Base-by-base conservation (phyloP, 495 filamentous ascomycete genomes). In the Podospora australis region DNA sequence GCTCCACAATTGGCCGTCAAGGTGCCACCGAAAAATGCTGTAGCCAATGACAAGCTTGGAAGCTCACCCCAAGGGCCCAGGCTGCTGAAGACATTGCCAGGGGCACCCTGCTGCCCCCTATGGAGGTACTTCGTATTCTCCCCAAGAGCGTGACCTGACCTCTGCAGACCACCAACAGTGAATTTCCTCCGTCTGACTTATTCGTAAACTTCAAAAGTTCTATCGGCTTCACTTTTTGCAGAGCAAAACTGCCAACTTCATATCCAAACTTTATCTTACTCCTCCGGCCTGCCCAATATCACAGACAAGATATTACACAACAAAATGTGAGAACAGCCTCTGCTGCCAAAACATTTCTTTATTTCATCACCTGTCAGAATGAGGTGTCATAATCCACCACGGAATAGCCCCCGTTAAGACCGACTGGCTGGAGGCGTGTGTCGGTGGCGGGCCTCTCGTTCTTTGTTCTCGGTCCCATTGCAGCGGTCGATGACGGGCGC, bases 41-140 rank as follows among this genome's bases (percentile, higher is more conserved):
- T 14, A 47, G 25, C 57, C 57, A 59, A 59, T 60, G 28, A 23
- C 13, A 23, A 35, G 43, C 30, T 36, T 13, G 8, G 41, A 23
- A 32, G 26, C 10, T 16, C 14, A 2, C 21, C 25, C 28, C n/a
- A n/a, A n/a, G n/a, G n/a, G n/a, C 46, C 21, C 25, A 34, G 45
- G 39, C 45, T 54, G 45, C 51, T 34, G 45, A 54, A 46, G 26
- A 29, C 35, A 14, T 22, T 29, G 4, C 10, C 38, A 20, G 11
- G 17, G 21, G 6, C 9, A 11, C 30, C 9, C 3, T 34, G 30
- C 16, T 34, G 30, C 30, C 9, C 30, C 16, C 3, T 11, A 34
- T 13, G 11, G 30, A 34, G 30, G 16, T 34, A 34, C 10, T 36
- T 17, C n/a, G 32, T 36, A 34, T 17, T 16, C n/a, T 6, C 10